These are phyloP conservation scores for Corchorus capsularis DNA, from an alignment of 345 rosid genomes.

Conservation along the genomic window DNA sequence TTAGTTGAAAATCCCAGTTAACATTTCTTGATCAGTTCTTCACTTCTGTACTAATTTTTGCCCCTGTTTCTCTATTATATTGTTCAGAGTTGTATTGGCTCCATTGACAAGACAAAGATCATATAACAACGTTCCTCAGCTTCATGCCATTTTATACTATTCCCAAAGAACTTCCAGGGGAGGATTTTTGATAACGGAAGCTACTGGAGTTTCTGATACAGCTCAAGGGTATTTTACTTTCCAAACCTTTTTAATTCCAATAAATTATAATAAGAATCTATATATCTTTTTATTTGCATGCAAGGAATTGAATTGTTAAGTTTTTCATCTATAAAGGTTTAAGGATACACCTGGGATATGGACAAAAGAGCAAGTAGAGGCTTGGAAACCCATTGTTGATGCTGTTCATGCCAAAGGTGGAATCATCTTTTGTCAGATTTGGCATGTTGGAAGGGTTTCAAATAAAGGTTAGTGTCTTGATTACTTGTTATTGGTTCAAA, in stretches of 20 bases:
- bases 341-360: conserved; percentile 63
- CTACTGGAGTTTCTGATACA: conserved; percentile 69
- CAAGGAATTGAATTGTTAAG: no score
- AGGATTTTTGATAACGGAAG: conserved; percentile 63
- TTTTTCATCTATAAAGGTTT: conserved; percentile 12
- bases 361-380: conserved; percentile 80
- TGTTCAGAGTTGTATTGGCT: conserved; percentile 57
- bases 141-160: conserved; percentile 67
- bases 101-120: conserved; percentile 68
- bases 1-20: not conserved
- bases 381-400: conserved; percentile 84
- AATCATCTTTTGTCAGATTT: conserved; percentile 64
- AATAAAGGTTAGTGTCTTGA: conserved; percentile 33
- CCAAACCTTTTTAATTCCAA: not conserved
- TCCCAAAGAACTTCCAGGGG: conserved; percentile 69
- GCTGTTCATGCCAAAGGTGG: conserved; percentile 85
- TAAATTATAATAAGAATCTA: not conserved
- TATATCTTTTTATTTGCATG: no score
- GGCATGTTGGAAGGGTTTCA: conserved; percentile 78
- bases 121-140: conserved; percentile 57
- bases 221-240: conserved; percentile 44
- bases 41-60: not conserved
- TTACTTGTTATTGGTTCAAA: not conserved
- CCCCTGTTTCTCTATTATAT: not conserved
- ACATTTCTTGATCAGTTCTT: not conserved